phyloP scores from a whole-genome alignment of 2,329 filamentous ascomycete species.

The Fusarium nematophilum region DNA sequence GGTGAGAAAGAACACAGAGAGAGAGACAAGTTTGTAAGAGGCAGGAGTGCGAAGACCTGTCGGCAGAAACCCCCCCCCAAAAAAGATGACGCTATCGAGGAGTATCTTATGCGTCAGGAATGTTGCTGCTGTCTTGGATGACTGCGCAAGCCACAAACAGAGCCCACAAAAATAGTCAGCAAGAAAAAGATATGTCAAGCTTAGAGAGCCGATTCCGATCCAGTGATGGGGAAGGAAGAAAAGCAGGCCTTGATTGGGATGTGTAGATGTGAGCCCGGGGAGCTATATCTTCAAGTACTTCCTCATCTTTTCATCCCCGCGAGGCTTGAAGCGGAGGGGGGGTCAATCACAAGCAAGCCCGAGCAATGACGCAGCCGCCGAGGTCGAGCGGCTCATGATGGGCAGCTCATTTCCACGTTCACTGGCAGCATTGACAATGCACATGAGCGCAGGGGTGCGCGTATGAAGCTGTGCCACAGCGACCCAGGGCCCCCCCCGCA shows the following conservation, averaged over 20 bases:
- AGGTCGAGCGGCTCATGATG: slow-evolving; percentile 15
- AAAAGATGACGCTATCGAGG: slow-evolving; percentile 36
- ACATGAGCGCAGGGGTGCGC: slow-evolving; percentile 14
- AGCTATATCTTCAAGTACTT: slow-evolving; percentile 4
- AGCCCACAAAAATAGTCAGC: too few species aligned
- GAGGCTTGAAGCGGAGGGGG: neutral
- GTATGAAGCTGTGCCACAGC: slow-evolving; percentile 20
- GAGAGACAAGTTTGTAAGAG: slow-evolving; percentile 1
- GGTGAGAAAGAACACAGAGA: neutral
- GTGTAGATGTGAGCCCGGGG: too few species aligned
- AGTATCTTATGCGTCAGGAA: too few species aligned
- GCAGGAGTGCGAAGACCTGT: neutral
- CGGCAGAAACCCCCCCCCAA: too few species aligned
- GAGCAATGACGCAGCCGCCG: slow-evolving; percentile 24
- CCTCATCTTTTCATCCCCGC: too few species aligned
- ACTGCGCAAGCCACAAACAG: neutral
- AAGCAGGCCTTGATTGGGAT: too few species aligned
- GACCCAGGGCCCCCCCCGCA: too few species aligned
- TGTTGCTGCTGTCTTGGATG: neutral
- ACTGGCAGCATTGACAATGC: neutral
- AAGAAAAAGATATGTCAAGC: too few species aligned
- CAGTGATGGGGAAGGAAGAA: too few species aligned
- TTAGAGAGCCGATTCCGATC: too few species aligned
- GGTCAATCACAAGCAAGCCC: slow-evolving; percentile 35
- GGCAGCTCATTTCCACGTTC: neutral